Percentiles rank a stretch among this genome's conserved stretches.
Conservation (phyloP, 2,329 filamentous ascomycete species). For the Fusarium nurragi region DNA sequence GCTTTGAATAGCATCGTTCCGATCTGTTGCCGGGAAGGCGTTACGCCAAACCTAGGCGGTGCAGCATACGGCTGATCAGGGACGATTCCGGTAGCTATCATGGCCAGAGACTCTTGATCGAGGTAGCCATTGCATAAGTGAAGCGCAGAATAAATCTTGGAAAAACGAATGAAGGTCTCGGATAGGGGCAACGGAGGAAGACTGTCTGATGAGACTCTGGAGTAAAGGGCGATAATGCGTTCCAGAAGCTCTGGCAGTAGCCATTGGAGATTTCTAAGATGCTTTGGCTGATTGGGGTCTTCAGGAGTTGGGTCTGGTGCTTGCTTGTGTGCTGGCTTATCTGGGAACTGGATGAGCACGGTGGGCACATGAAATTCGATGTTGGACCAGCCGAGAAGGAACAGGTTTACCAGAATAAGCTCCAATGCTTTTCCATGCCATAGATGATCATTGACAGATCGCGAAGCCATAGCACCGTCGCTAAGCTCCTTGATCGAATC, state of each 20-base stretch:
- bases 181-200: slow-evolving; percentile 76
- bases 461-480: slow-evolving; percentile 80
- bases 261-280: slow-evolving; percentile 63
- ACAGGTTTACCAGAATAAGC: slow-evolving; percentile 80
- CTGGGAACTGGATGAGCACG: slow-evolving; percentile 62
- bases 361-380: slow-evolving; percentile 82
- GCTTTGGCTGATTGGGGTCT: slow-evolving; percentile 59
- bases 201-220: slow-evolving; percentile 74
- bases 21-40: slow-evolving; percentile 70
- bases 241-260: slow-evolving; percentile 79
- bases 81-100: slow-evolving; percentile 71
- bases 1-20: slow-evolving; percentile 72
- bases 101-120: slow-evolving; percentile 66
- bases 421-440: slow-evolving; percentile 98
- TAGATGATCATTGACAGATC: slow-evolving; percentile 87
- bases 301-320: slow-evolving; percentile 41
- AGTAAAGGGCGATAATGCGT: slow-evolving; percentile 78
- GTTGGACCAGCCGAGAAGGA: slow-evolving; percentile 85
- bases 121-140: slow-evolving; percentile 73
- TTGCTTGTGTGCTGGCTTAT: slow-evolving; percentile 53
- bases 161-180: slow-evolving; percentile 78
- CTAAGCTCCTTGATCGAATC: slow-evolving; percentile 86
- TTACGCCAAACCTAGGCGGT: slow-evolving; percentile 65
- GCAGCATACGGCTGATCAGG: slow-evolving; percentile 61
- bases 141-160: slow-evolving; percentile 73